Percentiles rank a stretch among this genome's conserved stretches.
These are phyloP conservation scores for Schwanniomyces vanrijiae DNA, from an alignment of 805 yeast genomes.

Conservation along the genomic window DNA sequence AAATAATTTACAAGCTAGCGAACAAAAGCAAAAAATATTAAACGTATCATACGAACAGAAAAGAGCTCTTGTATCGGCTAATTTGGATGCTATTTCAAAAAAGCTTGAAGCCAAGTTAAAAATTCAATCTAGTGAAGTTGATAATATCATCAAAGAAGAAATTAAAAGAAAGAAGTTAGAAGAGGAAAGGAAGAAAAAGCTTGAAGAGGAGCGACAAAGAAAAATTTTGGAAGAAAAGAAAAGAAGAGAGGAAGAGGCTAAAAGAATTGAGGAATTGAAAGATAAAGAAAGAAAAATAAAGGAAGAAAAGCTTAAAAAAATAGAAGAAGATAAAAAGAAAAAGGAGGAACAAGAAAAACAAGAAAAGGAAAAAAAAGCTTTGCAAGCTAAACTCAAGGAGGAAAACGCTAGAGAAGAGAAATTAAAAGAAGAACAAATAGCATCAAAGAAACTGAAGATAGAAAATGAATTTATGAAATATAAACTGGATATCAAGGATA, in stretches of 20 bases:
- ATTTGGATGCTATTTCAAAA: not conserved
- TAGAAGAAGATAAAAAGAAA: conserved; percentile 6
- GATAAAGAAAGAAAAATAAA: conserved; percentile 10
- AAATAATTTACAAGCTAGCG: not conserved
- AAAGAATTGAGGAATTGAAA: conserved; percentile 11
- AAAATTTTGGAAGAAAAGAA: conserved; percentile 14
- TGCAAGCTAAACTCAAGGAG: conserved; percentile 9
- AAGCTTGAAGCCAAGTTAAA: conserved; percentile 4
- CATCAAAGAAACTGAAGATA: conserved; percentile 32
- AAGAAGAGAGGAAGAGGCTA: conserved; percentile 20
- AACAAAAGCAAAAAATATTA: not conserved
- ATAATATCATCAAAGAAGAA: conserved; percentile 15
- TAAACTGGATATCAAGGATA: conserved; percentile 52
- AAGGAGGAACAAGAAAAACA: conserved; percentile 18
- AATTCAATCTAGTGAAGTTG: conserved; percentile 16
- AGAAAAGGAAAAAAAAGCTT: conserved; percentile 22
- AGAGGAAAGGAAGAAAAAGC: conserved; percentile 14
- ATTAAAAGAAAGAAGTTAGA: conserved; percentile 21
- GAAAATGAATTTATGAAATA: conserved; percentile 47
- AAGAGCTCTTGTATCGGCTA: not conserved
- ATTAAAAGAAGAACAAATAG: conserved; percentile 14
- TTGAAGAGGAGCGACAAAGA: conserved; percentile 14
- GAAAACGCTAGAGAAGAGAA: conserved; percentile 15
- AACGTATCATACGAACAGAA: not conserved
- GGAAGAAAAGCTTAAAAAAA: conserved; percentile 9